A percentile compares a stretch with the other conserved stretches of the same genome.
Evolutionary conservation across 768 basidiomycete genomes (phyloP).

Genomic region (Tricholoma furcatifolium): DNA sequence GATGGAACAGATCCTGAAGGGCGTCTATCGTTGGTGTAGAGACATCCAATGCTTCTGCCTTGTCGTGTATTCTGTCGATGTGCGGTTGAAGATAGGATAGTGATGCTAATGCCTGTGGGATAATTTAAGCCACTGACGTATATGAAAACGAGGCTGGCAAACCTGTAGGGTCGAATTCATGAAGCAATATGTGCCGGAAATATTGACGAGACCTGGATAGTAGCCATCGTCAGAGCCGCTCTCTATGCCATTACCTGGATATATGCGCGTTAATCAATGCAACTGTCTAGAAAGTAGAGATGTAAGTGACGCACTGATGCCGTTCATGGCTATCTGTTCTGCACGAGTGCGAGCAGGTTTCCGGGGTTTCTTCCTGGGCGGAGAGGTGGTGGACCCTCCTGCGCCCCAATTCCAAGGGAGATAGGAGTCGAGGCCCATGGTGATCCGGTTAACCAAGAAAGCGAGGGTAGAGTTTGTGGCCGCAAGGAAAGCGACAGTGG

Average conservation of each 20-base stretch:
- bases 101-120: constrained; percentile 79
- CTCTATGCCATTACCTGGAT: constrained; percentile 17
- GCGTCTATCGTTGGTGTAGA: constrained; percentile 86
- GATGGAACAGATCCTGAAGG: constrained; percentile 64
- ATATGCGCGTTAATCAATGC: not conserved
- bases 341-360: constrained; percentile 50
- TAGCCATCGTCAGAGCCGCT: constrained; percentile 40
- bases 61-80: constrained; percentile 70
- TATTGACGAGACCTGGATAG: constrained; percentile 92
- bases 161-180: constrained; percentile 96
- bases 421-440: constrained; percentile 58
- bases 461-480: constrained; percentile 26
- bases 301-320: constrained; percentile 27
- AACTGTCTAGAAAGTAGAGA: not conserved
- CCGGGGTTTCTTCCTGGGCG: constrained; percentile 46
- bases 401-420: constrained; percentile 68
- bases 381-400: constrained; percentile 17
- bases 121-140: constrained; percentile 2
- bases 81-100: constrained; percentile 79
- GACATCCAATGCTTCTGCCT: constrained; percentile 78
- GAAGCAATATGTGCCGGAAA: constrained; percentile 96
- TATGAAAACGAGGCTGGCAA: constrained; percentile 16
- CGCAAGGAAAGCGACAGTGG: constrained; percentile 48
- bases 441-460: constrained; percentile 26
- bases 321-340: constrained; percentile 54